phyloP scores from a whole-genome alignment of 441 rosid genomes.

The Mallotus japonicus region DNA sequence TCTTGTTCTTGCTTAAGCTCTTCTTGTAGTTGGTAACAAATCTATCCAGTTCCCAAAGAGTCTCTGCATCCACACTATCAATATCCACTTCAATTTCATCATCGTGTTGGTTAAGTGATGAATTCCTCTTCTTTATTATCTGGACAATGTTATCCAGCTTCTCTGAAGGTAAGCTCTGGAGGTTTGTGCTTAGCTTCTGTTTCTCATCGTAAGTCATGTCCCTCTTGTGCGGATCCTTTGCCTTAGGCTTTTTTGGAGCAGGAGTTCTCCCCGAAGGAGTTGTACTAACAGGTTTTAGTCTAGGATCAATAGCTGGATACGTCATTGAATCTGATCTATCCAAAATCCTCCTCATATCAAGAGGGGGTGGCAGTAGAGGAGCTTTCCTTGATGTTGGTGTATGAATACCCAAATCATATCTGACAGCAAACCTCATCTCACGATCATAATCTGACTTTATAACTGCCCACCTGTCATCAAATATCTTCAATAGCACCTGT shows the following conservation, averaged over 20 bases:
- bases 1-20: conserved; percentile 90
- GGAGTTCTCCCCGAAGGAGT: conserved; percentile 86
- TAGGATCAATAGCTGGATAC: conserved; percentile 36
- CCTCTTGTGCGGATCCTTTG: conserved; percentile 93
- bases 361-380: conserved; percentile 61
- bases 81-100: conserved; percentile 98
- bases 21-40: conserved; percentile 93
- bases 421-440: conserved; percentile 54
- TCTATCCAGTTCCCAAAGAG: conserved; percentile 98
- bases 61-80: conserved; percentile 96
- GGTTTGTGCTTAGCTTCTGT: conserved; percentile 88
- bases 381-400: conserved; percentile 62
- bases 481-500: conserved; percentile 55
- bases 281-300: conserved; percentile 48
- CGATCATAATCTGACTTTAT: conserved; percentile 79
- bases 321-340: conserved; percentile 75
- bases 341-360: conserved; percentile 72
- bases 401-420: conserved; percentile 57
- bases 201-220: conserved; percentile 99
- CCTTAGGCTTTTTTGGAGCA: conserved; percentile 93
- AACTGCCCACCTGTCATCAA: conserved; percentile 84
- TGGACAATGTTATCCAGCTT: conserved; percentile 89
- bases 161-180: conserved; percentile 87
- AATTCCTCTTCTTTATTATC: conserved; percentile 87
- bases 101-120: conserved; percentile 70